These are phyloP conservation scores for Parmales sp. DNA, from an alignment of 108 stramenopile species.

Conservation along the genomic window DNA sequence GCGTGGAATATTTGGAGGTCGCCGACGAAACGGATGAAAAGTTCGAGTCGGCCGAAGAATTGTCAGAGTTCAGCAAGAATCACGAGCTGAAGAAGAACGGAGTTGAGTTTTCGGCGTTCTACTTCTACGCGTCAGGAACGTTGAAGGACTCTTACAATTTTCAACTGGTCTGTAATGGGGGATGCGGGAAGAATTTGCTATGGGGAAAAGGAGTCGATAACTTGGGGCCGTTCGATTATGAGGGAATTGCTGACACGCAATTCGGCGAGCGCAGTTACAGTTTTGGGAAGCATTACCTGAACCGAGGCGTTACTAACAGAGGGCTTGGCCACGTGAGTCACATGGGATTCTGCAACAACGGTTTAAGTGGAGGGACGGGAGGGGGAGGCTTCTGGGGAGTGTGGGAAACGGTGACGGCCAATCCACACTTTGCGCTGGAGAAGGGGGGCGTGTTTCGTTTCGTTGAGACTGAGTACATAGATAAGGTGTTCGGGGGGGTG, in stretches of 20 bases:
- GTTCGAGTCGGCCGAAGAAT: too few species aligned
- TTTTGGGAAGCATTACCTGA: not conserved
- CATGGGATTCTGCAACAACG: constrained; percentile 3
- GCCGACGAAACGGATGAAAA: too few species aligned
- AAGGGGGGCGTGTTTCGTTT: constrained; percentile 3
- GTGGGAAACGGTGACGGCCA: not conserved
- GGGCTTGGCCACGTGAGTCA: constrained; percentile 3
- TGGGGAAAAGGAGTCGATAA: not conserved
- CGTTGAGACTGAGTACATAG: not conserved
- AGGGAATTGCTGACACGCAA: not conserved
- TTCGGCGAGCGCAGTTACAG: constrained; percentile 1
- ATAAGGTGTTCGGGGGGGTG: not conserved
- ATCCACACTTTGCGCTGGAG: not conserved
- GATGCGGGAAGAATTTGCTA: not conserved
- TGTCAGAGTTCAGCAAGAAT: too few species aligned
- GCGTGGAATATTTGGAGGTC: not conserved
- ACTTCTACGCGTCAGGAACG: constrained; percentile 6
- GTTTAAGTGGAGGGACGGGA: not conserved
- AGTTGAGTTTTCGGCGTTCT: too few species aligned
- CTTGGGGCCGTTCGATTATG: not conserved
- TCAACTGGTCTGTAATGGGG: not conserved
- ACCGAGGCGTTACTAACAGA: not conserved
- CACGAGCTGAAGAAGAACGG: too few species aligned
- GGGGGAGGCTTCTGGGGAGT: not conserved
- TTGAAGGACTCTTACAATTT: not conserved